These are phyloP conservation scores for Sporothrix euskadiensis DNA, from an alignment of 2,329 filamentous ascomycete species.

Conservation along the genomic window DNA sequence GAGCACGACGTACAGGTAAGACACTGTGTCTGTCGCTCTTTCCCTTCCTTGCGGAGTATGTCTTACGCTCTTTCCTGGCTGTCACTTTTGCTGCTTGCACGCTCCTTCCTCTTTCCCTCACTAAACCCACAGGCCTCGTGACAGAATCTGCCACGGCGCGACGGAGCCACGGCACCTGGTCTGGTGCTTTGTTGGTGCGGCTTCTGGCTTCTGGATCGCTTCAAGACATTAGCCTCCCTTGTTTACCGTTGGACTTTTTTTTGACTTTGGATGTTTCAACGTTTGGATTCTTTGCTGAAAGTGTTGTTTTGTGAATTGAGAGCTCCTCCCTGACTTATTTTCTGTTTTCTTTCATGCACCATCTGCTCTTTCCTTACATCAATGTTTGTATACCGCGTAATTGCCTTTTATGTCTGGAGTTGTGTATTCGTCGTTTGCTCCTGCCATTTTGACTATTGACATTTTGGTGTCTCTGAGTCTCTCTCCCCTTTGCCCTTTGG, in stretches of 20 bases:
- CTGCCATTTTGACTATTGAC: not conserved
- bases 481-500: not conserved
- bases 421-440: not conserved
- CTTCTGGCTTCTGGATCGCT: slow-evolving; percentile 9
- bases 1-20: not conserved
- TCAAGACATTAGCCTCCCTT: slow-evolving; percentile 8
- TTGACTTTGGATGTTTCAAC: not conserved
- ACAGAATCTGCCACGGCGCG: slow-evolving; percentile 17
- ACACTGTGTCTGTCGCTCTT: not conserved
- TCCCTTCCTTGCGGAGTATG: not conserved
- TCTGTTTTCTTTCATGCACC: not conserved
- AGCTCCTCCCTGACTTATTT: not conserved
- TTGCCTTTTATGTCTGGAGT: not conserved
- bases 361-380: not conserved
- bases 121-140: slow-evolving; percentile 23
- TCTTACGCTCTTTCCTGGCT: not conserved
- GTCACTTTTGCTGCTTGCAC: not conserved
- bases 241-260: not conserved
- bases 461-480: not conserved
- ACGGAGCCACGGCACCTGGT: slow-evolving; percentile 9
- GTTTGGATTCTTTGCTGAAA: not conserved
- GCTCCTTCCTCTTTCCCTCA: not conserved
- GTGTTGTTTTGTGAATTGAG: not conserved
- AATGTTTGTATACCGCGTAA: not conserved
- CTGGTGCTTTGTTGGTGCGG: not conserved